These are phyloP conservation scores for Boehmeria nivea DNA, from an alignment of 306 rosid species.

Conservation along the genomic window DNA sequence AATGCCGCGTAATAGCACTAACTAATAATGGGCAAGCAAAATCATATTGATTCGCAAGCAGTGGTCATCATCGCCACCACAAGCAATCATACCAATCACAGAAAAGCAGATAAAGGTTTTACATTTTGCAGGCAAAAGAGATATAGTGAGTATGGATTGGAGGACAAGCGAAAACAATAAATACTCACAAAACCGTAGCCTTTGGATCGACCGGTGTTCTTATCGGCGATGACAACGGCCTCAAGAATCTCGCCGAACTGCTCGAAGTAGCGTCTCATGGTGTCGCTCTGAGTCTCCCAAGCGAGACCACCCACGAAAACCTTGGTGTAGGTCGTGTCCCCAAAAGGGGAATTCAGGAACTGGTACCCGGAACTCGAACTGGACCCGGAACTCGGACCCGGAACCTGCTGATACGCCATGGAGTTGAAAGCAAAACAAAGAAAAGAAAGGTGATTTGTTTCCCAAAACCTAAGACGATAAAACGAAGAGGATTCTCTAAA, in stretches of 20 bases:
- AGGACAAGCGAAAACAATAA: conserved; percentile 22
- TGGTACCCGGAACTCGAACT: conserved; percentile 83
- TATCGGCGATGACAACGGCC: conserved; percentile 89
- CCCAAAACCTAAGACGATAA: neutral
- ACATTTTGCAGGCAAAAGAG: neutral
- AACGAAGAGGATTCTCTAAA: too few relatives aligned
- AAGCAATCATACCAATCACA: neutral
- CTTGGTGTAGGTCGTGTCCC: conserved; percentile 91
- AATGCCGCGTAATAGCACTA: too few relatives aligned
- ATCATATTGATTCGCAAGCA: neutral
- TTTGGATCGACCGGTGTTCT: conserved; percentile 92
- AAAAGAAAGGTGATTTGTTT: conserved; percentile 6
- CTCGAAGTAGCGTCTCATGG: conserved; percentile 79
- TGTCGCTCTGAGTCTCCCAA: conserved; percentile 94
- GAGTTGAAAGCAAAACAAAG: conserved; percentile 14
- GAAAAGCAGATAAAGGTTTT: neutral
- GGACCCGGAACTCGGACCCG: conserved; percentile 75
- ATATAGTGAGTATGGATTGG: neutral
- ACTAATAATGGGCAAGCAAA: too few relatives aligned
- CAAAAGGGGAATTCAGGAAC: conserved; percentile 67
- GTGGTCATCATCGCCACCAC: neutral
- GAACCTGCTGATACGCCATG: conserved; percentile 74
- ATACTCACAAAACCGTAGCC: conserved; percentile 97
- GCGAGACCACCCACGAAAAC: conserved; percentile 96
- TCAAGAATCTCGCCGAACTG: conserved; percentile 89